phyloP scores from a whole-genome alignment of 108 stramenopile species.

The Fistulifera solaris region DNA sequence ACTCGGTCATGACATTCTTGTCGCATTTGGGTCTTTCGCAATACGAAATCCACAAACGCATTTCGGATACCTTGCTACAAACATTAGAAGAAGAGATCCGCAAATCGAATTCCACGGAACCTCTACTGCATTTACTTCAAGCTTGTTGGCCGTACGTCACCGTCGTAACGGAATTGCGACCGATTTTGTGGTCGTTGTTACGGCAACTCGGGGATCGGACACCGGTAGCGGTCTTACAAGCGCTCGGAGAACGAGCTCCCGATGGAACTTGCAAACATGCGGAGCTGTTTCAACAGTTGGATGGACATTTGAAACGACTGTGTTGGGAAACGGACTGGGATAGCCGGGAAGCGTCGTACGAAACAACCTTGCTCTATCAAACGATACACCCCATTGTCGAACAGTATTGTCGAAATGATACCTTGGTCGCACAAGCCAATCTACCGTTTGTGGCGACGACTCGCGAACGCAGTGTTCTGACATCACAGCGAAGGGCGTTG shows the following conservation, averaged over 20 bases:
- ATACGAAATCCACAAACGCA: constrained; percentile 69
- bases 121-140: constrained; percentile 52
- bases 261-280: constrained; percentile 42
- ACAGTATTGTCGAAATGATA: constrained; percentile 34
- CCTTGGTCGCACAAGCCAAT: constrained; percentile 41
- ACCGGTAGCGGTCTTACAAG: constrained; percentile 49
- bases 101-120: constrained; percentile 34
- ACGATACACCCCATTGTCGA: constrained; percentile 50
- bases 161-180: constrained; percentile 62
- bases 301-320: constrained; percentile 55
- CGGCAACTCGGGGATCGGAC: constrained; percentile 68
- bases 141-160: constrained; percentile 67
- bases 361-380: constrained; percentile 56
- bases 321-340: constrained; percentile 87
- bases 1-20: constrained; percentile 65
- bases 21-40: constrained; percentile 63
- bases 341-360: constrained; percentile 29
- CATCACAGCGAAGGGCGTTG: constrained; percentile 49
- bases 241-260: constrained; percentile 47
- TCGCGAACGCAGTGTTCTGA: constrained; percentile 49
- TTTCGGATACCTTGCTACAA: constrained; percentile 54
- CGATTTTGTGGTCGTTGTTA: constrained; percentile 63
- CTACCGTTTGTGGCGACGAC: constrained; percentile 46
- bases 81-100: constrained; percentile 75
- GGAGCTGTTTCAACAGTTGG: constrained; percentile 61